A percentile compares a stretch with the other conserved stretches of the same genome.
phyloP scores from a whole-genome alignment of 163 green algal species.

The Volvox carteri region DNA sequence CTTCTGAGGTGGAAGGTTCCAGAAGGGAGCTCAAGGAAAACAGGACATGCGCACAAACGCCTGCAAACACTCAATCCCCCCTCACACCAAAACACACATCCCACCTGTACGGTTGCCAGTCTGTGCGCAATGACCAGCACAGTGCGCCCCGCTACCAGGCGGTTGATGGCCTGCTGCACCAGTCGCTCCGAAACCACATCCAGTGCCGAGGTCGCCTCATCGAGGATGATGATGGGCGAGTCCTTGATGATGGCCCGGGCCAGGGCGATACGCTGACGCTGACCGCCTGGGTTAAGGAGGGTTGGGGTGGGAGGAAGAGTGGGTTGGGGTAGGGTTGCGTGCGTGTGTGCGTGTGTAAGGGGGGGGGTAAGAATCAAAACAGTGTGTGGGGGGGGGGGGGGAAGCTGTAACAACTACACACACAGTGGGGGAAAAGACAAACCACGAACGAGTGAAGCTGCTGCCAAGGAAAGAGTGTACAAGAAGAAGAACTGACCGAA shows the following conservation, averaged over 20 bases:
- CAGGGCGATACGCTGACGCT: conserved; percentile 91
- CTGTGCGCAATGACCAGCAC: conserved; percentile 88
- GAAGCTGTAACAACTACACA: no score
- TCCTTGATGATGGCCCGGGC: conserved; percentile 89
- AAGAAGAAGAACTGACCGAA: background rate
- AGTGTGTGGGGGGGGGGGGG: no score
- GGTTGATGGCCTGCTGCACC: conserved; percentile 81
- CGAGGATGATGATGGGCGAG: conserved; percentile 89
- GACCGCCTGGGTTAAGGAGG: conserved; percentile 71
- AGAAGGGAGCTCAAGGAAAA: no score
- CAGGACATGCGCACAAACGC: no score
- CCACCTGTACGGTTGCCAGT: conserved; percentile 84
- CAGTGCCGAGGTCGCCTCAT: conserved; percentile 88
- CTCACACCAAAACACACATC: conserved; percentile 1
- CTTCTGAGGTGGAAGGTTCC: no score
- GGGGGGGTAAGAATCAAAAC: no score
- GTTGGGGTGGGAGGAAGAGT: background rate
- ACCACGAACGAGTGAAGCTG: no score
- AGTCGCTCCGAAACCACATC: conserved; percentile 71
- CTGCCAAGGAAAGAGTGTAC: no score
- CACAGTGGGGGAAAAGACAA: no score
- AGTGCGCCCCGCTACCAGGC: conserved; percentile 80
- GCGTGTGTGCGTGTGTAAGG: conserved; percentile 11
- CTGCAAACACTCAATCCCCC: no score
- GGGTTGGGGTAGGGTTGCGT: background rate